Base-by-base conservation (phyloP, 2,329 filamentous ascomycete genomes). In the Beauveria pseudobassiana region DNA sequence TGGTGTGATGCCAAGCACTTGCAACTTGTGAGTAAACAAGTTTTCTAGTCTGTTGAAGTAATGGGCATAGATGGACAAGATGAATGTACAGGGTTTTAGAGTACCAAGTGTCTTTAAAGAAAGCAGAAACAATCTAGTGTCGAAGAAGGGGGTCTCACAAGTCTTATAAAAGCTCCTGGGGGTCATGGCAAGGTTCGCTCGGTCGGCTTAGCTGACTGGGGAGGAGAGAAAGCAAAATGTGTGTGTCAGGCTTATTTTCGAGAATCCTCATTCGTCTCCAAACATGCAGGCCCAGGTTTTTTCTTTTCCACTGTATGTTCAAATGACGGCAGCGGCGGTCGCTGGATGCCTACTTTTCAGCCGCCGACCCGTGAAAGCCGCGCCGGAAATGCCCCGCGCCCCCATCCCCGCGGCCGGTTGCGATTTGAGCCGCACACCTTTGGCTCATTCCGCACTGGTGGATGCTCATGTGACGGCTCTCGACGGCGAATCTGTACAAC, bases 341-440 rank as follows among this genome's bases (percentile, higher is more conserved):
- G 55, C 45, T 12, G 24, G 20, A 26, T 43, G 46, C 46, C 46
- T 34, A 34, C 30, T 34, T 59, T 51, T 51, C 12, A 42, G 45
- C 24, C 48, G 4, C 20, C 26, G 28, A 14, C 20, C 42, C 56
- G 55, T 49, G 45, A 59, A 49, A 59, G 48, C 56, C 56, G 56
- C 48, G 56, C 56, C 56, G 56, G 56, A 59, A 59, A 59, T 43
- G 56, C 56, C 56, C 56, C 56, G 56, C 56, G 56, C 56, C 20
- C 24, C 26, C 20, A 34, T 34, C 10, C 30, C 30, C 30, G 30
- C 49, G 24, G 51, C 30, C 51, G 30, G 30, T 18, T 18, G 43
- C 56, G 30, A 56, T n/a, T 51, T 48, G 45, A 49, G 46, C 56
- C 56, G 56, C 48, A 24, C 16, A 20, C 18, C 12, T 26, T 16